Percentiles rank a stretch among this genome's conserved stretches.
Evolutionary conservation across 306 rosid species (phyloP).

Genomic region (Hippophae tibetana): DNA sequence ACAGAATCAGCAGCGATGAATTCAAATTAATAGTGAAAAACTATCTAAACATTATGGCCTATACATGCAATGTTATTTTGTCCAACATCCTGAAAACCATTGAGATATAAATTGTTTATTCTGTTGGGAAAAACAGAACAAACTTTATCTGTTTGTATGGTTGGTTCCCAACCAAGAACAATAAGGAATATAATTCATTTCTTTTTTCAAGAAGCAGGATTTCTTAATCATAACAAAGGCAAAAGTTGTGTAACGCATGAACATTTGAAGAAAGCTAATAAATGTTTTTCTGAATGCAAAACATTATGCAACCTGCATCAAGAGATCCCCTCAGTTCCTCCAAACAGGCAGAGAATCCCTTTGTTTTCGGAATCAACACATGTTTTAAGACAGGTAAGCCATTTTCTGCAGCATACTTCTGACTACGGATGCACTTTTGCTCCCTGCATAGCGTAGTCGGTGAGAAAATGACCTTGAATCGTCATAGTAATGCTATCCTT

Average conservation of each 20-base stretch:
- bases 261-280: background rate
- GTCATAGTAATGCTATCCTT: background rate
- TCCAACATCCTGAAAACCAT: too few species aligned
- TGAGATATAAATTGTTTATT: too few species aligned
- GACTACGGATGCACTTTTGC: constrained; percentile 57
- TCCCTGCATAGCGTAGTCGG: constrained; percentile 37
- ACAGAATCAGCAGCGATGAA: too few species aligned
- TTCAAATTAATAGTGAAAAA: too few species aligned
- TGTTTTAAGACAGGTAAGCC: constrained; percentile 55
- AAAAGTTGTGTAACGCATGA: background rate
- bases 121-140: too few species aligned
- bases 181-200: too few species aligned
- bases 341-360: constrained; percentile 59
- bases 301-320: constrained; percentile 44
- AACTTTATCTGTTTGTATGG: too few species aligned
- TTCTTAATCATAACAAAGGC: too few species aligned
- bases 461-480: constrained; percentile 6
- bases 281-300: constrained; percentile 1
- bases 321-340: constrained; percentile 48
- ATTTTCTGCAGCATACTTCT: constrained; percentile 65
- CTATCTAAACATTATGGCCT: too few species aligned
- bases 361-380: constrained; percentile 70
- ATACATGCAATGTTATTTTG: too few species aligned
- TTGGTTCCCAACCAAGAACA: too few species aligned
- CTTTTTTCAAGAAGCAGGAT: too few species aligned